Conservation (phyloP, 306 rosid species). For the Prinsepia uniflora region DNA sequence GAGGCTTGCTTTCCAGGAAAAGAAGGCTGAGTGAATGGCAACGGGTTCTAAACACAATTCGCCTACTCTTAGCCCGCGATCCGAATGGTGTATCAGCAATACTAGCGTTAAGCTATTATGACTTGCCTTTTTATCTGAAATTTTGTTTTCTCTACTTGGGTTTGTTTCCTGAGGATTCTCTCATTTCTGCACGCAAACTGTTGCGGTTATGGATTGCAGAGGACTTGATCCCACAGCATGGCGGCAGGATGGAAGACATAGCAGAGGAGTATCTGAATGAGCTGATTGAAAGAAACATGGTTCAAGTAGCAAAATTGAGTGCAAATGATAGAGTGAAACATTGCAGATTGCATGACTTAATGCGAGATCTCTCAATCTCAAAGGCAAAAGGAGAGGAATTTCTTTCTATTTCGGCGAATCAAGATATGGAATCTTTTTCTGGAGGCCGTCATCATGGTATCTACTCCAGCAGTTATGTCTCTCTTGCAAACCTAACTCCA, state of each 20-base stretch:
- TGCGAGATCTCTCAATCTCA: conserved; percentile 15
- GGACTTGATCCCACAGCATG: conserved; percentile 12
- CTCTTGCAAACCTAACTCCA: not conserved
- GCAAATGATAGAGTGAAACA: conserved; percentile 8
- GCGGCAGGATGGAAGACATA: conserved; percentile 5
- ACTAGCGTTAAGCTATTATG: conserved; percentile 16
- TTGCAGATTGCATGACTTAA: conserved; percentile 11
- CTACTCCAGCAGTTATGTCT: not conserved
- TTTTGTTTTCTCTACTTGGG: conserved; percentile 15
- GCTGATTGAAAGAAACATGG: conserved; percentile 19
- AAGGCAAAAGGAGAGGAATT: conserved; percentile 1
- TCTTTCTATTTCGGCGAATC: not conserved
- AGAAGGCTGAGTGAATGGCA: conserved; percentile 26
- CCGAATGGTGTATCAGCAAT: conserved; percentile 12
- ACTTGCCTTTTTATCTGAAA: conserved; percentile 14
- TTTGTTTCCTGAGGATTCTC: conserved; percentile 14
- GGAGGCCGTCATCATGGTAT: not conserved
- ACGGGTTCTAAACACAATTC: conserved; percentile 13
- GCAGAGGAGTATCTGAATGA: conserved; percentile 17
- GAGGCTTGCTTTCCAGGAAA: conserved; percentile 51
- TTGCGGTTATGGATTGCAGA: conserved; percentile 16
- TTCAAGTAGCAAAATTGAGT: conserved; percentile 16
- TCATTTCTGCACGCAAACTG: not conserved
- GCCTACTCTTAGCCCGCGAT: conserved; percentile 1
- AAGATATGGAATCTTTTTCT: not conserved